Percentiles rank a stretch among this genome's conserved stretches.
phyloP scores from a whole-genome alignment of 805 yeast species.

The Kluyveromyces nonfermentans region DNA sequence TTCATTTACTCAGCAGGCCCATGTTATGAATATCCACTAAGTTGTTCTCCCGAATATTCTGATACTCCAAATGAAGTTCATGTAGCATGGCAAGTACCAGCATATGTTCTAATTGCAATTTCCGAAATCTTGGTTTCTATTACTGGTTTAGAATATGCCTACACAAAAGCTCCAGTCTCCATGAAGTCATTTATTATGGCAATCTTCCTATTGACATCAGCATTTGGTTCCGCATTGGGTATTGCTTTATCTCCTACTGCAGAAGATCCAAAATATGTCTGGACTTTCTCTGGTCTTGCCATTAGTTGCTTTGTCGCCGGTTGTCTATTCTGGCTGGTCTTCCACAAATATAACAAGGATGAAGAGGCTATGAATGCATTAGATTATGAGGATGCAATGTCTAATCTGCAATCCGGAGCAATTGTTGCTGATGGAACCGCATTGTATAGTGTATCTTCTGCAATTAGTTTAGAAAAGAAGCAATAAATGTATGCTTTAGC shows the following conservation, averaged over 20 bases:
- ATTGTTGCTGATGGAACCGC: slow-evolving; percentile 1
- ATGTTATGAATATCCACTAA: slow-evolving; percentile 54
- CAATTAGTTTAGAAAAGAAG: not conserved
- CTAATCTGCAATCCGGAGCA: not conserved
- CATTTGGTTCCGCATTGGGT: slow-evolving; percentile 72
- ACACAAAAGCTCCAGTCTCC: slow-evolving; percentile 66
- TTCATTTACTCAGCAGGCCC: slow-evolving; percentile 63
- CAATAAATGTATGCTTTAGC: not conserved
- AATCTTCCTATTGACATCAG: slow-evolving; percentile 56
- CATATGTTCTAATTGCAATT: slow-evolving; percentile 62
- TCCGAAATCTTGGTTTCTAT: slow-evolving; percentile 74
- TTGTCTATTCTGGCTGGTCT: slow-evolving; percentile 48
- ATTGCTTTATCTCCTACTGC: slow-evolving; percentile 62
- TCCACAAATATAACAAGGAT: slow-evolving; percentile 42
- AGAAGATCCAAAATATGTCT: slow-evolving; percentile 57
- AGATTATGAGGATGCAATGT: slow-evolving; percentile 28
- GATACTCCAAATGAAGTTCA: slow-evolving; percentile 35
- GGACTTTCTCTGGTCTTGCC: slow-evolving; percentile 61
- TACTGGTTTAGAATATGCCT: slow-evolving; percentile 78
- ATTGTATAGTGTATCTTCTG: slow-evolving; percentile 1
- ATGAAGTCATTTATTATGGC: slow-evolving; percentile 39
- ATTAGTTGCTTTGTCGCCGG: slow-evolving; percentile 53
- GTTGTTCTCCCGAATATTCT: slow-evolving; percentile 34
- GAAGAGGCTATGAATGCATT: slow-evolving; percentile 52
- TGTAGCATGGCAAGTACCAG: slow-evolving; percentile 57